Percentiles rank a stretch among this genome's conserved stretches.
phyloP scores from a whole-genome alignment of 108 stramenopile species.

The Nitzschia inconspicua region DNA sequence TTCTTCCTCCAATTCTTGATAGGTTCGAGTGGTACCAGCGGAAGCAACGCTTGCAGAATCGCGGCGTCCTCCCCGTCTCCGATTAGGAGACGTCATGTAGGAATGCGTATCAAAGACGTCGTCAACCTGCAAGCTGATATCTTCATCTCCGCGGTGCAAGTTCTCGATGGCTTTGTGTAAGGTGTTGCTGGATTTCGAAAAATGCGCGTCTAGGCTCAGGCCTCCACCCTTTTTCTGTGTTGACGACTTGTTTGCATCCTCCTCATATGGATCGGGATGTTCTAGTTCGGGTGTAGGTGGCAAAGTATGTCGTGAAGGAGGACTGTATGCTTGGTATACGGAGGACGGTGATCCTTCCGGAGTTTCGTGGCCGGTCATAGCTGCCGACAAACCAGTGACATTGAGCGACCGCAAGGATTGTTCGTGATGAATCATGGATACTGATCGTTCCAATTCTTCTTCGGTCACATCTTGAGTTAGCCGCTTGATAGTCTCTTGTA shows the following conservation, averaged over 20 bases:
- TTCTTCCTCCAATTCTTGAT: slow-evolving; percentile 25
- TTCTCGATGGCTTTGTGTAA: too few species aligned
- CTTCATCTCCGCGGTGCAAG: too few species aligned
- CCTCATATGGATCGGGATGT: not conserved
- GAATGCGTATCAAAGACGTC: not conserved
- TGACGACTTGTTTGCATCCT: not conserved
- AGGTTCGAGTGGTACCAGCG: slow-evolving; percentile 6
- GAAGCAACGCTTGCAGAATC: slow-evolving; percentile 2
- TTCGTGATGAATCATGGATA: slow-evolving; percentile 10
- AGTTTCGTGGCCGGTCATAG: too few species aligned
- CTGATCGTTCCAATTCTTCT: slow-evolving; percentile 22
- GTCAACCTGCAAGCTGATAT: slow-evolving; percentile 4
- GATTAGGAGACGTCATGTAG: too few species aligned
- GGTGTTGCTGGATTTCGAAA: not conserved
- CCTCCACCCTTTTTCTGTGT: not conserved
- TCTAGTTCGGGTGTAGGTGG: slow-evolving; percentile 13
- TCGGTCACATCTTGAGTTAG: slow-evolving; percentile 24
- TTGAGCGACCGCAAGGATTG: too few species aligned
- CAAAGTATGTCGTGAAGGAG: too few species aligned
- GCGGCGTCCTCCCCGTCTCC: too few species aligned
- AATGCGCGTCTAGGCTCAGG: slow-evolving; percentile 9
- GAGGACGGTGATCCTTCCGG: not conserved
- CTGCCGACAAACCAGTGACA: too few species aligned
- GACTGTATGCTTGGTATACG: too few species aligned
- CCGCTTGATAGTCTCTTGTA: slow-evolving; percentile 24